phyloP scores from a whole-genome alignment of 148 eudicot species.

The Drosera capensis region DNA sequence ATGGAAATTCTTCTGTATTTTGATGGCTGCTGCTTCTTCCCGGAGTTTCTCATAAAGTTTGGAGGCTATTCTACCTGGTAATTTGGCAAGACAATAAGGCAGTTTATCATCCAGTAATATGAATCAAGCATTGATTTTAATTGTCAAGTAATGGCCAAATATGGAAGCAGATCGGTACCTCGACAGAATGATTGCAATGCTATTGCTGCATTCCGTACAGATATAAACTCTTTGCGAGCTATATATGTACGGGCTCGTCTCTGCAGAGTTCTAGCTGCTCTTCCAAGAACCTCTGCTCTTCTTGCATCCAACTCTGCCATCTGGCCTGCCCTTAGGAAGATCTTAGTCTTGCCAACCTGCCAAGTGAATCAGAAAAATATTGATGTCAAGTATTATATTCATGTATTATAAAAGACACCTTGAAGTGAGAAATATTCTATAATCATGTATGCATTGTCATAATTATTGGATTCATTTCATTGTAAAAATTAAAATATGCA shows the following conservation, averaged over 20 bases:
- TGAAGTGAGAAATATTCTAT: no score
- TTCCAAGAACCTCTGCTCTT: slow-evolving; percentile 85
- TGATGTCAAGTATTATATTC: background rate
- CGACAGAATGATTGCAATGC: slow-evolving; percentile 83
- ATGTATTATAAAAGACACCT: no score
- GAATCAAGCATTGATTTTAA: no score
- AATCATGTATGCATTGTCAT: no score
- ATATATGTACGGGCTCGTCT: slow-evolving; percentile 77
- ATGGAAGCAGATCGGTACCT: slow-evolving; percentile 33
- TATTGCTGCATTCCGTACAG: slow-evolving; percentile 67
- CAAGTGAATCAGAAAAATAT: slow-evolving; percentile 15
- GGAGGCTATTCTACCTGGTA: slow-evolving; percentile 55
- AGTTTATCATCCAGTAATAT: background rate
- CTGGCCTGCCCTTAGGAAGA: slow-evolving; percentile 97
- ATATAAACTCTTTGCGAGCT: slow-evolving; percentile 67
- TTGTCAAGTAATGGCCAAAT: background rate
- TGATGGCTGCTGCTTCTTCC: slow-evolving; percentile 72
- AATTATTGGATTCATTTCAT: no score
- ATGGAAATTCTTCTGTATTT: slow-evolving; percentile 78
- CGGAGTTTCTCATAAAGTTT: slow-evolving; percentile 66
- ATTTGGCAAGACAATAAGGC: slow-evolving; percentile 3
- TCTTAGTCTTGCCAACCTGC: slow-evolving; percentile 94
- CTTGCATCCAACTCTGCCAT: slow-evolving; percentile 98
- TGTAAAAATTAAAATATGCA: no score
- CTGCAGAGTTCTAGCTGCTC: slow-evolving; percentile 83